A percentile compares a stretch with the other conserved stretches of the same genome.
phyloP scores from a whole-genome alignment of 805 yeast genomes.

The Myxozyma vanderwaltii region DNA sequence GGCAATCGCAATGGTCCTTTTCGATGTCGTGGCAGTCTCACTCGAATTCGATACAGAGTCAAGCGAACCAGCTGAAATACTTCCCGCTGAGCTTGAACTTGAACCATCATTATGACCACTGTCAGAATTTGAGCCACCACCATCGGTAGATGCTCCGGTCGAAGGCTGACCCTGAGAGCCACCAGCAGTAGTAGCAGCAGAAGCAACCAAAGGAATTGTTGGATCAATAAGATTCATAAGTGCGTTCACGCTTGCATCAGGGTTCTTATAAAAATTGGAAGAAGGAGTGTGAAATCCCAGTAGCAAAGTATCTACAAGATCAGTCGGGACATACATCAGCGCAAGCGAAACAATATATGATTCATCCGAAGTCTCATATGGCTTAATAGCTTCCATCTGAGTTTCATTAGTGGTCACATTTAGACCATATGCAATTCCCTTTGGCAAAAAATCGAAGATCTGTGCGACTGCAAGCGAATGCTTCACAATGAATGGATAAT shows the following conservation, averaged over 20 bases:
- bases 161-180: conserved; percentile 4
- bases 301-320: conserved; percentile 53
- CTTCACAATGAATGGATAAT: conserved; percentile 79
- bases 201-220: conserved; percentile 39
- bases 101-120: conserved; percentile 25
- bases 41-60: conserved; percentile 37
- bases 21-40: conserved; percentile 41
- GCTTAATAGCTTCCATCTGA: conserved; percentile 69
- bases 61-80: conserved; percentile 39
- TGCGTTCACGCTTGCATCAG: conserved; percentile 55
- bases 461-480: conserved; percentile 79
- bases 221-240: conserved; percentile 74
- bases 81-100: conserved; percentile 29
- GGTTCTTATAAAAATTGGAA: conserved; percentile 65
- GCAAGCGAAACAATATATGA: conserved; percentile 85
- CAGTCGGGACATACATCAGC: conserved; percentile 74
- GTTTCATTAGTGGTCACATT: conserved; percentile 48
- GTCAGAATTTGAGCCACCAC: conserved; percentile 1
- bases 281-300: conserved; percentile 51
- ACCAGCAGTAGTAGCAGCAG: conserved; percentile 13
- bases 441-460: conserved; percentile 82
- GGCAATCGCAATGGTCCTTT: conserved; percentile 71
- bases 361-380: conserved; percentile 60
- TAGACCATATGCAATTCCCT: conserved; percentile 66
- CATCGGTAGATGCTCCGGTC: conserved; percentile 5